Evolutionary conservation across 1,139 yeast species (phyloP).

Genomic region (Debaryomyces subglobosus): DNA sequence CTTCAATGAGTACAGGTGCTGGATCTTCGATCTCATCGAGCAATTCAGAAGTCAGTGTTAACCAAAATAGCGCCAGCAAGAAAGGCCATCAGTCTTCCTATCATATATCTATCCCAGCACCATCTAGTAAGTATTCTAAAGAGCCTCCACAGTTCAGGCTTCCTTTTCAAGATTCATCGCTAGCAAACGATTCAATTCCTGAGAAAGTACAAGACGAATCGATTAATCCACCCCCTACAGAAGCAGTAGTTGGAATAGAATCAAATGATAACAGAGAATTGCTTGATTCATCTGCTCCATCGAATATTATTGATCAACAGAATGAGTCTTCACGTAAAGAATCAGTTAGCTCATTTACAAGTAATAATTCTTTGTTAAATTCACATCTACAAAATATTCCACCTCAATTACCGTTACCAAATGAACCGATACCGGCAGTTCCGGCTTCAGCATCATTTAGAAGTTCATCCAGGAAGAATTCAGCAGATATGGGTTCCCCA

Average conservation of each 20-base stretch:
- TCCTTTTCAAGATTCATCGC: slow-evolving; percentile 57
- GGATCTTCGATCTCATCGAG: slow-evolving; percentile 7
- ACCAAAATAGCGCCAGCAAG: neutral
- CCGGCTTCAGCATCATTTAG: slow-evolving; percentile 42
- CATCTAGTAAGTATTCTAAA: slow-evolving; percentile 27
- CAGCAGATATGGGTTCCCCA: slow-evolving; percentile 44
- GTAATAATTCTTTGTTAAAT: slow-evolving; percentile 31
- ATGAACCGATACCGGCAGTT: slow-evolving; percentile 51
- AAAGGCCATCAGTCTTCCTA: neutral
- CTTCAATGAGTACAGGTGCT: slow-evolving; percentile 18
- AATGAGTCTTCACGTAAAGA: slow-evolving; percentile 24
- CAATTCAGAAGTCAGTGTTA: slow-evolving; percentile 5
- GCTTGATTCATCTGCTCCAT: neutral
- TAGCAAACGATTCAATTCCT: neutral
- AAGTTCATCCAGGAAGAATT: slow-evolving; percentile 38
- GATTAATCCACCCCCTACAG: neutral
- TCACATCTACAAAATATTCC: slow-evolving; percentile 52
- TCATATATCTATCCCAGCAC: slow-evolving; percentile 23
- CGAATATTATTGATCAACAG: neutral
- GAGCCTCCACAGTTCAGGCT: slow-evolving; percentile 57
- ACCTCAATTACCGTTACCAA: slow-evolving; percentile 57
- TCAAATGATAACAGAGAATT: neutral
- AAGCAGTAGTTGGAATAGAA: neutral
- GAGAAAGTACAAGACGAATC: neutral
- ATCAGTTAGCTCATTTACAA: slow-evolving; percentile 33